Evolutionary conservation across 306 rosid genomes (phyloP).

Genomic region (Styphnolobium japonicum): DNA sequence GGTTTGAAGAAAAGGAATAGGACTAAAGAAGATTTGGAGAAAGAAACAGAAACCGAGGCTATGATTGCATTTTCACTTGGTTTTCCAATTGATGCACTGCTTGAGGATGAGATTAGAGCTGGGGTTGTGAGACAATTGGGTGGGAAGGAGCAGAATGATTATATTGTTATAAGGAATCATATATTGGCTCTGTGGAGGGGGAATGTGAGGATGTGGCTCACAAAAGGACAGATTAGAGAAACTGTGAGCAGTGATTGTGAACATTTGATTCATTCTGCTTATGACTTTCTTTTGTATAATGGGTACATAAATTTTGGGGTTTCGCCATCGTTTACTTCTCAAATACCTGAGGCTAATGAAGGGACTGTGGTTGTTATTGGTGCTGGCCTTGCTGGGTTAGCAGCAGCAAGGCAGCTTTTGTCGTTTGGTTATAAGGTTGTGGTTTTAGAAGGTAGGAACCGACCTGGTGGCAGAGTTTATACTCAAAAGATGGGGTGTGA

Average conservation of each 20-base stretch:
- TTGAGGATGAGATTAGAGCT: constrained; percentile 73
- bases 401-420: constrained; percentile 91
- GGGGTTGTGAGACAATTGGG: constrained; percentile 78
- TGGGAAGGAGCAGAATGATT: constrained; percentile 92
- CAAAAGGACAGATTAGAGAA: constrained; percentile 70
- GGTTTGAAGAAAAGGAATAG: constrained; percentile 58
- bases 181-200: constrained; percentile 84
- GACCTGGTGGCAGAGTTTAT: constrained; percentile 94
- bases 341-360: constrained; percentile 62
- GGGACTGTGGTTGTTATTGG: constrained; percentile 78
- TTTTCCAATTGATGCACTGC: constrained; percentile 79
- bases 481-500: constrained; percentile 76
- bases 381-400: constrained; percentile 91
- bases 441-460: constrained; percentile 82
- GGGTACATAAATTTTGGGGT: constrained; percentile 94
- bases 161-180: constrained; percentile 89
- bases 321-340: constrained; percentile 56
- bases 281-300: constrained; percentile 69
- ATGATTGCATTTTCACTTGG: constrained; percentile 90
- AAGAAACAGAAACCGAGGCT: constrained; percentile 88
- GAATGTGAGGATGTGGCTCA: constrained; percentile 75
- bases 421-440: constrained; percentile 81
- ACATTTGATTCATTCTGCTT: constrained; percentile 76
- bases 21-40: constrained; percentile 68
- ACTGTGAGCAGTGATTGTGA: constrained; percentile 73